A percentile compares a stretch with the other conserved stretches of the same genome.
Conservation (phyloP, 352 stramenopile species). For the Globisporangium rhizosaccharum region DNA sequence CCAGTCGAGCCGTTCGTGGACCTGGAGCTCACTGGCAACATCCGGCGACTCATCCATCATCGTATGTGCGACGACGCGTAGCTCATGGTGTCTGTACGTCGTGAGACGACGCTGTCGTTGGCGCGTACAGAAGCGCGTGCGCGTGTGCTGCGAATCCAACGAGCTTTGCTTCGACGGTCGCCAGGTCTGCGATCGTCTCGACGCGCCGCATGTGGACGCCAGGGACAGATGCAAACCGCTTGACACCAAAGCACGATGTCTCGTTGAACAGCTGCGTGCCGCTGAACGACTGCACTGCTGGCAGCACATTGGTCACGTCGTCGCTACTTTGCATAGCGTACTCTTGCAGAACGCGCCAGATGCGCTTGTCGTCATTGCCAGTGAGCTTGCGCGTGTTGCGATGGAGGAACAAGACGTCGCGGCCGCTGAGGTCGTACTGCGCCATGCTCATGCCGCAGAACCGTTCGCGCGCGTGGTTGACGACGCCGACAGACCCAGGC, state of each 20-base stretch:
- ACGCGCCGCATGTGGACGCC: too few relatives aligned
- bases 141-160: constrained; percentile 25
- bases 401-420: constrained; percentile 49
- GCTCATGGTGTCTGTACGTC: too few relatives aligned
- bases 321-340: constrained; percentile 56
- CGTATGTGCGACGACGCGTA: constrained; percentile 15
- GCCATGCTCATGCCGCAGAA: constrained; percentile 78
- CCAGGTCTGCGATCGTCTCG: constrained; percentile 22
- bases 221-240: constrained; percentile 7
- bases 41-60: constrained; percentile 9
- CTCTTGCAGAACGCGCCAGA: constrained; percentile 32
- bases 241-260: constrained; percentile 64
- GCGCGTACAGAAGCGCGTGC: too few relatives aligned
- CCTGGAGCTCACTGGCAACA: constrained; percentile 19
- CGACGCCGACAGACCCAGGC: constrained; percentile 37
- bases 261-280: constrained; percentile 55
- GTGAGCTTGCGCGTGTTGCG: constrained; percentile 68
- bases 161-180: constrained; percentile 46
- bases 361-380: constrained; percentile 27
- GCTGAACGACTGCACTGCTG: constrained; percentile 47
- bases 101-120: too few relatives aligned
- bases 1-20: constrained; percentile 30
- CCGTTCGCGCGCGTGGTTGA: constrained; percentile 26
- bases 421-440: constrained; percentile 48
- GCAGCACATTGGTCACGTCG: constrained; percentile 38